Conservation (phyloP, 371 early-diverging fungal genomes). For the Blakeslea trispora region DNA sequence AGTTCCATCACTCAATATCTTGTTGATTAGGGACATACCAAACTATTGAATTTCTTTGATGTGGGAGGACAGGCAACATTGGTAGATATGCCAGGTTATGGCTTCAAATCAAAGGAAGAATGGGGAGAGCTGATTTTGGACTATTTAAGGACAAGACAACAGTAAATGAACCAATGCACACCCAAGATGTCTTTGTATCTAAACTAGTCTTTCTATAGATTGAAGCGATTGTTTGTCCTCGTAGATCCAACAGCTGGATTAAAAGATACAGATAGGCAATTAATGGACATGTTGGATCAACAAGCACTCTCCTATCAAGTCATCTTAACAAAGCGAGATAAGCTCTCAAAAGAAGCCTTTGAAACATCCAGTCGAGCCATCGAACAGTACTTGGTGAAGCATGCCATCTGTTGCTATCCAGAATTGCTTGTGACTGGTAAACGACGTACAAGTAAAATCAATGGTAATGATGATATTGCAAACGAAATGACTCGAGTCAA, state of each 20-base stretch:
- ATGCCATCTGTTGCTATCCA: slow-evolving; percentile 61
- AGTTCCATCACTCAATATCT: too few relatives aligned
- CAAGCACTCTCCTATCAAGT: slow-evolving; percentile 64
- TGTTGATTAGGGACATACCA: slow-evolving; percentile 65
- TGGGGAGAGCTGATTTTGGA: slow-evolving; percentile 73
- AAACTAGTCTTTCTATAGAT: slow-evolving; percentile 29
- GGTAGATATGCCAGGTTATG: slow-evolving; percentile 88
- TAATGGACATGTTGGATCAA: slow-evolving; percentile 61
- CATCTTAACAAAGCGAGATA: slow-evolving; percentile 69
- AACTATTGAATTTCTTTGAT: slow-evolving; percentile 70
- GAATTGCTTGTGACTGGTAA: slow-evolving; percentile 45
- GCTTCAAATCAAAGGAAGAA: slow-evolving; percentile 68
- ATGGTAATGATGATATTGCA: slow-evolving; percentile 21
- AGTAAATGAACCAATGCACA: slow-evolving; percentile 46
- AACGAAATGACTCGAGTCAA: slow-evolving; percentile 32
- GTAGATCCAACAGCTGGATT: slow-evolving; percentile 71
- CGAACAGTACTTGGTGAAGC: slow-evolving; percentile 45
- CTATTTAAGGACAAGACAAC: slow-evolving; percentile 60
- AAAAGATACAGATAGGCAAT: slow-evolving; percentile 62
- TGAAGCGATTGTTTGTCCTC: slow-evolving; percentile 65
- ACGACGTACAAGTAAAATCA: slow-evolving; percentile 27
- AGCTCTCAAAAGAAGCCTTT: slow-evolving; percentile 48
- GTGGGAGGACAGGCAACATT: slow-evolving; percentile 57
- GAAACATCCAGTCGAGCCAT: slow-evolving; percentile 39
- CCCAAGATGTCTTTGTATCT: not conserved